These are phyloP conservation scores for Blastocystis sp. DNA, from an alignment of 352 stramenopile species.

Conservation along the genomic window DNA sequence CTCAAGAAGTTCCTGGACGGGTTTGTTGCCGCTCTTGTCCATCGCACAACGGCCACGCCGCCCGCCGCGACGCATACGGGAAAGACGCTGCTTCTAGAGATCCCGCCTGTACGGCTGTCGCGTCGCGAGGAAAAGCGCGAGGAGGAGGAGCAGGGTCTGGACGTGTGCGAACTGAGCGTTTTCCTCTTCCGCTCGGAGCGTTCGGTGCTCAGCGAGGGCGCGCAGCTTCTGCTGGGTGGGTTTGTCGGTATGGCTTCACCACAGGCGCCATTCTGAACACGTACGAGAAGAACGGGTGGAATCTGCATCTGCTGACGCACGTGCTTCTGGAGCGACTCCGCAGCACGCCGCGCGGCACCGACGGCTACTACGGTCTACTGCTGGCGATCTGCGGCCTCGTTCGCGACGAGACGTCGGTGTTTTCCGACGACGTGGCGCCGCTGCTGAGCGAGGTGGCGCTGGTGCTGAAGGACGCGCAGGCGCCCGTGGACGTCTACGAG, in stretches of 20 bases:
- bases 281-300: slow-evolving; percentile 5
- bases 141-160: not conserved
- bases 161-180: not conserved
- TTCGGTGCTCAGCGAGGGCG: not conserved
- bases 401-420: not conserved
- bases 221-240: not conserved
- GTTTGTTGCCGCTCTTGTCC: not conserved
- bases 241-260: not conserved
- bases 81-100: not conserved
- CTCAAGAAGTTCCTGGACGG: not conserved
- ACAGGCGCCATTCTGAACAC: not conserved
- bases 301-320: not conserved
- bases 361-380: slow-evolving; percentile 25
- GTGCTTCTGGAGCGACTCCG: not conserved
- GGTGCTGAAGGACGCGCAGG: slow-evolving; percentile 1
- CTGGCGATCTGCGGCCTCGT: not conserved
- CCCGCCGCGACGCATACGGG: not conserved
- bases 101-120: not conserved
- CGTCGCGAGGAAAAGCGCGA: not conserved
- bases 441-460: not conserved
- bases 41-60: not conserved
- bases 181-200: not conserved
- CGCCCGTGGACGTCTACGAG: not conserved
- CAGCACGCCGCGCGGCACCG: not conserved
- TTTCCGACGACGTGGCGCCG: not conserved